Evolutionary conservation across 805 yeast genomes (phyloP).

Genomic region (Pichia occidentalis): DNA sequence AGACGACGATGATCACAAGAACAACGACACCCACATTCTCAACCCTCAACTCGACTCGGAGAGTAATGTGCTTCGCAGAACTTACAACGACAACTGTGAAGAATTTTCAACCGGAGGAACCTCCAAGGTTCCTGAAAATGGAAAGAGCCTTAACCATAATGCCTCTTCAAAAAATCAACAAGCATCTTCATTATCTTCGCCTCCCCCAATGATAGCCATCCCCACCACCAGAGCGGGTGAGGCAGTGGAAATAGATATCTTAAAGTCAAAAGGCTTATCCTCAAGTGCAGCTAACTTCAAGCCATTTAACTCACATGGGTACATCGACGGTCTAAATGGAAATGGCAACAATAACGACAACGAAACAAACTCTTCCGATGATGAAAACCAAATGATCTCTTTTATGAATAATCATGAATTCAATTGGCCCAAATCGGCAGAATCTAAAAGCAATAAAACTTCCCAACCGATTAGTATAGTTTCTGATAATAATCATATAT

Average conservation of each 20-base stretch:
- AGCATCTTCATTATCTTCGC: slow-evolving; percentile 44
- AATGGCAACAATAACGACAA: background rate
- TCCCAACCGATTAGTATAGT: background rate
- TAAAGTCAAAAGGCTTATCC: slow-evolving; percentile 18
- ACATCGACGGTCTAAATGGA: background rate
- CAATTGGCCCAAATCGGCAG: slow-evolving; percentile 24
- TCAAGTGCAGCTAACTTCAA: no score
- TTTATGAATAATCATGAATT: slow-evolving; percentile 29
- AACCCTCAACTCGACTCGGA: no score
- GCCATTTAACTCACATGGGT: no score
- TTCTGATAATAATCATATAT: background rate
- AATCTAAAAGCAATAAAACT: slow-evolving; percentile 1
- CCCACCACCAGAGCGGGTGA: slow-evolving; percentile 79
- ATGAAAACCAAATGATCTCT: slow-evolving; percentile 26
- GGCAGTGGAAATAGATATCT: slow-evolving; percentile 61
- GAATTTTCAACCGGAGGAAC: background rate
- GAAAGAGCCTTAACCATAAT: no score
- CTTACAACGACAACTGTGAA: no score
- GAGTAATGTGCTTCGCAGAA: no score
- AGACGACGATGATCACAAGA: background rate
- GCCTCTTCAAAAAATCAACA: no score
- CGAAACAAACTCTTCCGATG: slow-evolving; percentile 15
- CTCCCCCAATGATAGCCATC: slow-evolving; percentile 70
- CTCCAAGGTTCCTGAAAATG: no score
- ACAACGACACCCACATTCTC: no score